These are phyloP conservation scores for Rhynchosporium agropyri DNA, from an alignment of 2,329 filamentous ascomycete species.

Conservation along the genomic window DNA sequence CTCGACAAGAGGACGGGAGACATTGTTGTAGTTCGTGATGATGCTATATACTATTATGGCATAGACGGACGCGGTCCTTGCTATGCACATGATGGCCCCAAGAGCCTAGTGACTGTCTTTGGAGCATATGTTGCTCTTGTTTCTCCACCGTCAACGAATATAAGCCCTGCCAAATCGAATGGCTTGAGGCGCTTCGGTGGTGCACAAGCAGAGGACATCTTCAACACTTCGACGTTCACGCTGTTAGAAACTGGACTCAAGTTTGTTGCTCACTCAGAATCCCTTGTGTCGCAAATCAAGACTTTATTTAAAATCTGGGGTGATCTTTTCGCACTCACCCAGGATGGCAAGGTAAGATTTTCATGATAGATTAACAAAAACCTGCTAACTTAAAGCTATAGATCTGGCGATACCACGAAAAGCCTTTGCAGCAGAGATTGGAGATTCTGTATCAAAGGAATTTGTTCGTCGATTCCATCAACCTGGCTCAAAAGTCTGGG, in stretches of 20 bases:
- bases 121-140: slow-evolving; percentile 86
- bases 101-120: slow-evolving; percentile 78
- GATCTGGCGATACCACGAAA: slow-evolving; percentile 89
- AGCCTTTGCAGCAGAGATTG: slow-evolving; percentile 83
- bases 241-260: slow-evolving; percentile 90
- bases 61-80: slow-evolving; percentile 82
- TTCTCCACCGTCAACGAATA: slow-evolving; percentile 64
- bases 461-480: slow-evolving; percentile 88
- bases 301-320: slow-evolving; percentile 86
- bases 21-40: slow-evolving; percentile 88
- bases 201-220: slow-evolving; percentile 72
- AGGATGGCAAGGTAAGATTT: slow-evolving; percentile 78
- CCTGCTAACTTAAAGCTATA: slow-evolving; percentile 50
- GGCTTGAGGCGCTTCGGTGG: slow-evolving; percentile 74
- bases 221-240: slow-evolving; percentile 86
- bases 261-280: slow-evolving; percentile 87
- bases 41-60: slow-evolving; percentile 94
- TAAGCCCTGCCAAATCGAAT: slow-evolving; percentile 55
- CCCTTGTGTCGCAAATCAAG: slow-evolving; percentile 78
- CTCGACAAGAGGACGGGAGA: slow-evolving; percentile 78
- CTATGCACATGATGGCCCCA: slow-evolving; percentile 88
- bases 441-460: slow-evolving; percentile 94
- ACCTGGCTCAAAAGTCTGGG: slow-evolving; percentile 85
- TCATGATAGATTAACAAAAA: slow-evolving; percentile 8
- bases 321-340: slow-evolving; percentile 84